Base-by-base conservation (phyloP, 352 stramenopile genomes). In the Bremia lactucae region DNA sequence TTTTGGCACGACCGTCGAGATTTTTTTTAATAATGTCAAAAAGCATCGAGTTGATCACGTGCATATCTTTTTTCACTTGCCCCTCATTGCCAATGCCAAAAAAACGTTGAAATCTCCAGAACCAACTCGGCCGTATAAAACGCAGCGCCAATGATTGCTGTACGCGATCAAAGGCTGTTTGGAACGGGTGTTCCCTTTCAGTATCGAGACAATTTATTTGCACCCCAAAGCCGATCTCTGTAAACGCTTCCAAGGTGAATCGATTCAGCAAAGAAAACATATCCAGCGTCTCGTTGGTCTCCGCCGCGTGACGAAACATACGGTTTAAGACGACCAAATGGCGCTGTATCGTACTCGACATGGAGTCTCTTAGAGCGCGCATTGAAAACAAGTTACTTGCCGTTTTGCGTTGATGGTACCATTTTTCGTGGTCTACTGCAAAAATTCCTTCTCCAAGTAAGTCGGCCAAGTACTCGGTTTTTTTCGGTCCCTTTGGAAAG, bases 381-480 rank as follows among this genome's bases (percentile, higher is more conserved):
- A 52, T 64, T 2, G 62, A 72, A 59, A 81, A 75, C 33, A 82
- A 34, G n/a, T 70, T 57, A 40, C 55, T 78, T 6, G 62, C 61
- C 2, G 44, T 76, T 39, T 77, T 81, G 36, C 68, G 72, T 36
- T 84, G 68, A 31, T 55, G 65, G 8, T 66, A 34, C 72, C 63
- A 84, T 46, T 65, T 63, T 29, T 52, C 45, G 16, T 58, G 37
- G 28, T 79, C 64, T 0, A 73, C 64, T 13, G 62, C 67, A 24
- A 83, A 78, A 29, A 79, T 79, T n/a, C 62, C 67, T 31, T 83
- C 55, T 37, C 67, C 58, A 5, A 77, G 42, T 9, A 80, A 16
- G 33, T 78, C 65, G 5, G 36, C 34, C 10, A 83, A 23, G 38
- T 56, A 62, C 33, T 55, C 52, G 6, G 29, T 34, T 28, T 62